Evolutionary conservation across 192 early-diverging fungal genomes (phyloP).

Genomic region (Podila verticillata): DNA sequence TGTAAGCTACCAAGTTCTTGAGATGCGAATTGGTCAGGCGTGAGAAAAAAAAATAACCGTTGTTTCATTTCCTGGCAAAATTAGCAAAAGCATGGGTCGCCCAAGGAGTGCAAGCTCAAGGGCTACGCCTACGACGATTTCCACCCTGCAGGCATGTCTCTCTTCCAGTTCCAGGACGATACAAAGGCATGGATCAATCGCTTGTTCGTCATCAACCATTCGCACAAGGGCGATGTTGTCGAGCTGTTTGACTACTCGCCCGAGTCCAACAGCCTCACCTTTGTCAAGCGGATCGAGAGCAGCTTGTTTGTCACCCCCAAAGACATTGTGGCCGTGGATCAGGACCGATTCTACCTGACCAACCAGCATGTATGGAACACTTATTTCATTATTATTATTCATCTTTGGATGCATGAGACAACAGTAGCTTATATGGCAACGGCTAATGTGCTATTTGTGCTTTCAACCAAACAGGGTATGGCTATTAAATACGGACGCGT

Average conservation of each 20-base stretch:
- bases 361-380: constrained; percentile 36
- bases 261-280: constrained; percentile 11
- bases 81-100: constrained; percentile 25
- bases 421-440: too few relatives aligned
- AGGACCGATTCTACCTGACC: constrained; percentile 40
- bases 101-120: constrained; percentile 22
- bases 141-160: constrained; percentile 47
- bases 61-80: not conserved
- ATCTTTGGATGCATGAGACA: too few relatives aligned
- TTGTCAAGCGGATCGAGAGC: constrained; percentile 35
- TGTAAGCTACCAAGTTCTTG: not conserved
- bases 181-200: constrained; percentile 17
- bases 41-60: not conserved
- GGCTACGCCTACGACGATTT: constrained; percentile 24
- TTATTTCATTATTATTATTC: too few relatives aligned
- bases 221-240: constrained; percentile 42
- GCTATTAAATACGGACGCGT: constrained; percentile 29
- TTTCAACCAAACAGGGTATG: constrained; percentile 13
- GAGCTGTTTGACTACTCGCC: constrained; percentile 46
- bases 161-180: constrained; percentile 23
- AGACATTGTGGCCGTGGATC: constrained; percentile 37
- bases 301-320: constrained; percentile 33
- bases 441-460: not conserved
- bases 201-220: constrained; percentile 51
- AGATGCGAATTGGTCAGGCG: not conserved